These are phyloP conservation scores for Aspergillus spinulosporus DNA, from an alignment of 2,329 filamentous ascomycete species.

Conservation along the genomic window DNA sequence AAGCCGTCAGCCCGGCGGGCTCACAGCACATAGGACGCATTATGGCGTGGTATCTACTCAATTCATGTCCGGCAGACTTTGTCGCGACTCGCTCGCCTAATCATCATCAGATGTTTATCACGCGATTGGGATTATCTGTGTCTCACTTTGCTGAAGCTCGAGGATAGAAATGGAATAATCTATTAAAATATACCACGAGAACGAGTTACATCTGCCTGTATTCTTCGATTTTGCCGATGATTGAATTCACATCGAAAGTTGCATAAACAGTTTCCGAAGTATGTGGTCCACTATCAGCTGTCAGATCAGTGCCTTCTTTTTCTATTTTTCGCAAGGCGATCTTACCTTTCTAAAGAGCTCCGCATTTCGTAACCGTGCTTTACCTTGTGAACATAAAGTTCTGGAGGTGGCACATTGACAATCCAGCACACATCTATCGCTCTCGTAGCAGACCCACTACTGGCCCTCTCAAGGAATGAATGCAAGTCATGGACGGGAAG, in stretches of 20 bases:
- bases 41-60: not conserved
- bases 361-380: conserved; percentile 3
- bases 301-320: not conserved
- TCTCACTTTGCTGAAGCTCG: not conserved
- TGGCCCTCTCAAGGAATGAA: conserved; percentile 17
- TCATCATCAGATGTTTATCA: conserved; percentile 13
- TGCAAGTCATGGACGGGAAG: conserved; percentile 29
- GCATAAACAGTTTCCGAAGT: conserved; percentile 20
- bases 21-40: conserved; percentile 4
- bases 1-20: not conserved
- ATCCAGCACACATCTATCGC: conserved; percentile 14
- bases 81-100: conserved; percentile 5
- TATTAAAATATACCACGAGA: conserved; percentile 10
- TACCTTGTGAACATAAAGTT: not conserved
- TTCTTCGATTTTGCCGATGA: conserved; percentile 11
- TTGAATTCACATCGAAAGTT: conserved; percentile 16
- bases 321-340: not conserved
- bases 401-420: conserved; percentile 5
- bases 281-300: conserved; percentile 7
- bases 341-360: not conserved
- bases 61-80: not conserved
- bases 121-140: conserved; percentile 1
- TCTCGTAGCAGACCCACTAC: conserved; percentile 12
- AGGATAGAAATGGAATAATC: conserved; percentile 14
- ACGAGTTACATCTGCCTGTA: conserved; percentile 22